Conservation (phyloP, 352 stramenopile genomes). For the Aphanomyces invadans region DNA sequence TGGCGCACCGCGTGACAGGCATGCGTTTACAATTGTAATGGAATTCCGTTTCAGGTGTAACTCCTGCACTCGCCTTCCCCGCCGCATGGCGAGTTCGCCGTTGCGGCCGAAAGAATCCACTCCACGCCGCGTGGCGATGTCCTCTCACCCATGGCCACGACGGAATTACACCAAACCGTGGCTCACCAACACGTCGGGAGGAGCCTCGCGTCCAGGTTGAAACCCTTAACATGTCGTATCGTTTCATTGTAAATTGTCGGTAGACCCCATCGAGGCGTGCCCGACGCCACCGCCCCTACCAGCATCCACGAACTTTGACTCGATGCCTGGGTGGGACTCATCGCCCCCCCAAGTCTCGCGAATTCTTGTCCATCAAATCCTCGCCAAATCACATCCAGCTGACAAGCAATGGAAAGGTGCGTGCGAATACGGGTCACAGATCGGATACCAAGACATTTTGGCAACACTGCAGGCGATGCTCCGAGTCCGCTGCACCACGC, state of each 20-base stretch:
- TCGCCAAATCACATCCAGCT: background rate
- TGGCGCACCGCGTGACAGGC: background rate
- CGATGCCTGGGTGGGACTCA: conserved; percentile 7
- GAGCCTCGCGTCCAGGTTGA: too few relatives aligned
- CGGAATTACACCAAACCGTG: conserved; percentile 21
- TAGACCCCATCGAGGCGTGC: background rate
- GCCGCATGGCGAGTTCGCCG: too few relatives aligned
- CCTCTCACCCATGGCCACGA: conserved; percentile 5
- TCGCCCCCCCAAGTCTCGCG: conserved; percentile 5
- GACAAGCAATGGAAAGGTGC: background rate
- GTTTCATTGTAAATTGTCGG: too few relatives aligned
- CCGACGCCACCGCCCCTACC: background rate
- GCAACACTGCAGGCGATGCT: too few relatives aligned
- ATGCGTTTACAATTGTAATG: background rate
- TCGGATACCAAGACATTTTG: too few relatives aligned
- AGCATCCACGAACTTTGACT: background rate
- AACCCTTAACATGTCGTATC: too few relatives aligned
- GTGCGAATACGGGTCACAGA: too few relatives aligned
- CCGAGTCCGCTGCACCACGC: too few relatives aligned
- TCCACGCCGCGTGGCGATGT: background rate
- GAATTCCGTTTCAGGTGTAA: background rate
- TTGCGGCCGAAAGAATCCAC: background rate
- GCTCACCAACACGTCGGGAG: background rate
- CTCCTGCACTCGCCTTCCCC: background rate
- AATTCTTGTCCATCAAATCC: conserved; percentile 20